Conservation (phyloP, 441 rosid genomes). For the Daphne laureola region DNA sequence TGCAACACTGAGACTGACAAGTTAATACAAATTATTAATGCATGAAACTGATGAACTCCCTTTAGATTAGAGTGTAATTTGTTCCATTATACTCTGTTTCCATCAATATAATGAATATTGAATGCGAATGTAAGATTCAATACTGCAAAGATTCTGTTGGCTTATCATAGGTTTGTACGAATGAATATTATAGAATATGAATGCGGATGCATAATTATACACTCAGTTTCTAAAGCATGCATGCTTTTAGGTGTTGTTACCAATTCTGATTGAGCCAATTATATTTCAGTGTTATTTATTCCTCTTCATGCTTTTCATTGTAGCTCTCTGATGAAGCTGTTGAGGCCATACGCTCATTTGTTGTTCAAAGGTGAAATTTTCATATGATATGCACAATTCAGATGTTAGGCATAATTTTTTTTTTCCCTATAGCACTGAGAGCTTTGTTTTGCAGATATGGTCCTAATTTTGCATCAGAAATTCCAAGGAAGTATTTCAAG, state of each 20-base stretch:
- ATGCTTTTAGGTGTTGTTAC: neutral
- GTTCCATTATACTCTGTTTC: too few species aligned
- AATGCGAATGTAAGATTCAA: too few species aligned
- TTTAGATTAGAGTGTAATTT: too few species aligned
- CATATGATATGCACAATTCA: neutral
- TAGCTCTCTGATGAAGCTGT: slow-evolving; percentile 93
- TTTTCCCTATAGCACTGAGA: slow-evolving; percentile 9
- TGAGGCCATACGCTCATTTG: slow-evolving; percentile 56
- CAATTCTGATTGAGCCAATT: neutral
- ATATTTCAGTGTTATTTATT: slow-evolving; percentile 7
- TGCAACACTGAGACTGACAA: too few species aligned
- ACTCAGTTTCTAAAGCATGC: too few species aligned
- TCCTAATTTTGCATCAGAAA: slow-evolving; percentile 41
- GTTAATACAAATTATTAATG: too few species aligned
- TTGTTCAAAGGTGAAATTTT: slow-evolving; percentile 58
- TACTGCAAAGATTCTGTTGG: too few species aligned
- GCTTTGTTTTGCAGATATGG: slow-evolving; percentile 56
- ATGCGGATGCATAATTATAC: too few species aligned
- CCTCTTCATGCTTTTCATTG: slow-evolving; percentile 20
- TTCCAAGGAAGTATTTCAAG: slow-evolving; percentile 74
- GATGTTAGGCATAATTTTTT: neutral
- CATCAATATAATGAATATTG: too few species aligned
- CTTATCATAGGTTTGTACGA: too few species aligned
- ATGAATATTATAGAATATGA: too few species aligned
- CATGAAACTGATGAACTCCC: too few species aligned